Conservation (phyloP, 345 rosid genomes). For the Populus simonii region DNA sequence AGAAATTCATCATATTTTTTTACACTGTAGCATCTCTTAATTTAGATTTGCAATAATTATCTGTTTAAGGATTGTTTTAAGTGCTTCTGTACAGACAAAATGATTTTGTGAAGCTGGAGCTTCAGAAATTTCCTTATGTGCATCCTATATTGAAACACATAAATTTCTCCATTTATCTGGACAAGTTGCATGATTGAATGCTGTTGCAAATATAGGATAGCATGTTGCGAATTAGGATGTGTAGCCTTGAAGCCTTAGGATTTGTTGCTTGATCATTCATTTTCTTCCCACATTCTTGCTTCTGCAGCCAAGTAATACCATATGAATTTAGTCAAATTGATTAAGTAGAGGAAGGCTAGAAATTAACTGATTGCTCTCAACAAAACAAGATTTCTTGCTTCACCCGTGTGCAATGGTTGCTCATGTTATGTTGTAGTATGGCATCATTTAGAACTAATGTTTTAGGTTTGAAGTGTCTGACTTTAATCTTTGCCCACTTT, state of each 20-base stretch:
- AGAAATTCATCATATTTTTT: too few relatives aligned
- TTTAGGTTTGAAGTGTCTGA: neutral
- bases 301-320: neutral
- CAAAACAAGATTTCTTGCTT: too few relatives aligned
- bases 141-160: neutral
- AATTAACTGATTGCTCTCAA: neutral
- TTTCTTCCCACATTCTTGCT: neutral
- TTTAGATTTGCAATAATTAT: neutral
- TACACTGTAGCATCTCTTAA: neutral
- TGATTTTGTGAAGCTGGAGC: neutral
- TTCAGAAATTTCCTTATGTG: too few relatives aligned
- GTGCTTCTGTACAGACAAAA: neutral
- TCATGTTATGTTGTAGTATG: neutral
- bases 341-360: neutral
- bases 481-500: neutral
- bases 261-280: neutral
- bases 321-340: neutral
- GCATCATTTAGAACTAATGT: neutral
- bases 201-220: neutral
- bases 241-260: neutral
- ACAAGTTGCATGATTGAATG: neutral
- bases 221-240: neutral
- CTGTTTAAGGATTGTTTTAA: neutral
- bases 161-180: neutral
- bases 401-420: neutral